A percentile compares a stretch with the other conserved stretches of the same genome.
phyloP scores from a whole-genome alignment of 2,329 filamentous ascomycete genomes.

The Graphiopsis chlorocephala region DNA sequence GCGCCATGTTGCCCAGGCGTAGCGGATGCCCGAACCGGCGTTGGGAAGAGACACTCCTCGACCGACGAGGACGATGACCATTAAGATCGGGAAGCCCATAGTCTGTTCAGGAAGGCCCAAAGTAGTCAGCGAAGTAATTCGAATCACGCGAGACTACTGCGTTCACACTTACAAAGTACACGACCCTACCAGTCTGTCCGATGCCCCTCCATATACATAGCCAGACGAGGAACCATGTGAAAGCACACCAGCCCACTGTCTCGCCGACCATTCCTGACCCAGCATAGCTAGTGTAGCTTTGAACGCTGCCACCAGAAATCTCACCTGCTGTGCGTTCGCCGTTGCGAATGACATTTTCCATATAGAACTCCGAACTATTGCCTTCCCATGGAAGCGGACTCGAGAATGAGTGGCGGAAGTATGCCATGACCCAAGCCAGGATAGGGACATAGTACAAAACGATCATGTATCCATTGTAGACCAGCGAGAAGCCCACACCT shows the following conservation, averaged over 20 bases:
- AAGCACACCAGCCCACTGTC: slow-evolving; percentile 57
- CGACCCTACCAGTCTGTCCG: slow-evolving; percentile 57
- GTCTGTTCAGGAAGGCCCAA: slow-evolving; percentile 31
- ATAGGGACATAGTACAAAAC: slow-evolving; percentile 58
- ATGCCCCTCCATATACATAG: slow-evolving; percentile 59
- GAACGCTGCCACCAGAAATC: slow-evolving; percentile 38
- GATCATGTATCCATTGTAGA: slow-evolving; percentile 55
- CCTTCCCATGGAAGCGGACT: slow-evolving; percentile 55
- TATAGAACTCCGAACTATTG: slow-evolving; percentile 53
- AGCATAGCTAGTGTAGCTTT: slow-evolving; percentile 48
- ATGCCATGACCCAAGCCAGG: slow-evolving; percentile 59
- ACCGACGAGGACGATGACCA: slow-evolving; percentile 57
- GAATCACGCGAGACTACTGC: not conserved
- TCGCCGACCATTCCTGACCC: slow-evolving; percentile 51
- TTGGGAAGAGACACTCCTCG: slow-evolving; percentile 54
- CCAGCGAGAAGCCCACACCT: slow-evolving; percentile 52
- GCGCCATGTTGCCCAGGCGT: slow-evolving; percentile 50
- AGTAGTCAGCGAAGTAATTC: not conserved
- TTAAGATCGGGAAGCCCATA: slow-evolving; percentile 58
- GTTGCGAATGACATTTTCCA: slow-evolving; percentile 49
- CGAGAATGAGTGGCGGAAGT: slow-evolving; percentile 56
- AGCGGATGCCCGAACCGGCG: slow-evolving; percentile 50
- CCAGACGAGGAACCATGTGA: slow-evolving; percentile 61
- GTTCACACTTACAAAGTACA: slow-evolving; percentile 45
- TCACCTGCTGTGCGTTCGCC: slow-evolving; percentile 42